phyloP scores from a whole-genome alignment of 2,329 filamentous ascomycete genomes.

The Chrysoporthe puriensis region DNA sequence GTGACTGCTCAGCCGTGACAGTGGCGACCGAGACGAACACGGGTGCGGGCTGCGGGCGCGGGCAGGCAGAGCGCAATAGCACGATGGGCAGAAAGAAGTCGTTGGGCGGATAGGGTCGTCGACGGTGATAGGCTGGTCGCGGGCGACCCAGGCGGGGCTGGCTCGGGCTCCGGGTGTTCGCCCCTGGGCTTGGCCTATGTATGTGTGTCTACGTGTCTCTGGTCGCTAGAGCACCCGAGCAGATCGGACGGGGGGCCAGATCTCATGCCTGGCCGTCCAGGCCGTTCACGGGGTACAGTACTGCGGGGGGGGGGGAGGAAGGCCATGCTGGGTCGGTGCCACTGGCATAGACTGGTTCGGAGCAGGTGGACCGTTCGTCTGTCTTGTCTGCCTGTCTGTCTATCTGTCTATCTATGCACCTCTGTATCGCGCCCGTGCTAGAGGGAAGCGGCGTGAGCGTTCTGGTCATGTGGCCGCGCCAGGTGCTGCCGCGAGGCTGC shows the following conservation, averaged over 20 bases:
- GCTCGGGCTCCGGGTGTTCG: too few species aligned
- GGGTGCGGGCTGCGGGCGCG: neutral
- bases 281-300: neutral
- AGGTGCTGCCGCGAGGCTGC: neutral
- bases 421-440: neutral
- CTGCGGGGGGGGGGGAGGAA: neutral
- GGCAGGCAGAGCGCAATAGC: neutral
- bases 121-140: too few species aligned
- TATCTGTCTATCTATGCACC: neutral
- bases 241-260: neutral
- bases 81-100: too few species aligned
- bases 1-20: constrained; percentile 24
- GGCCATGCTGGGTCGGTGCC: neutral
- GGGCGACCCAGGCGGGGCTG: too few species aligned
- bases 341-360: neutral
- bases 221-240: neutral
- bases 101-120: neutral
- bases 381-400: too few species aligned
- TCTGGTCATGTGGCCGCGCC: constrained; percentile 6
- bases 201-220: neutral
- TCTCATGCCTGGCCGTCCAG: neutral
- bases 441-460: neutral
- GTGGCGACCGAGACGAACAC: constrained; percentile 15
- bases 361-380: too few species aligned
- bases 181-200: too few species aligned